Evolutionary conservation across 2,329 filamentous ascomycete genomes (phyloP).

Genomic region (Dactylella cylindrospora): DNA sequence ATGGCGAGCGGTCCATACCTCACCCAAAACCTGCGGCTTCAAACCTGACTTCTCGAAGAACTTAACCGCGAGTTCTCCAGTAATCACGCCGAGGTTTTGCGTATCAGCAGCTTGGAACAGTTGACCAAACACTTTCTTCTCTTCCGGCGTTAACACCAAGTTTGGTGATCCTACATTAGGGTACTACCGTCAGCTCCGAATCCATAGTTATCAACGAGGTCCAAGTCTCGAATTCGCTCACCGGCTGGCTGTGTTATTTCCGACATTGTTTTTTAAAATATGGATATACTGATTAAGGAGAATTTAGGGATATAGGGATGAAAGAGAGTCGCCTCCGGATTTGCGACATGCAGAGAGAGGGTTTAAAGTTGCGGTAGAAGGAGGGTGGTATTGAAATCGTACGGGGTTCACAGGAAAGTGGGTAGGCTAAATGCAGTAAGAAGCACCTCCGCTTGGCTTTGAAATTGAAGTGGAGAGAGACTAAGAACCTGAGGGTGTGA

Average conservation of each 20-base stretch:
- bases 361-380: slow-evolving; percentile 7
- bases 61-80: slow-evolving; percentile 91
- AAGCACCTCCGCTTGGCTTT: slow-evolving; percentile 38
- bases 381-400: slow-evolving; percentile 13
- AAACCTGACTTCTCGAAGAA: slow-evolving; percentile 97
- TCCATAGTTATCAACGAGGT: neutral
- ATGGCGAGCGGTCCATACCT: slow-evolving; percentile 60
- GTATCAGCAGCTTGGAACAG: slow-evolving; percentile 91
- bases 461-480: slow-evolving; percentile 17
- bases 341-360: slow-evolving; percentile 39
- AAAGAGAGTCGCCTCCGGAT: slow-evolving; percentile 24
- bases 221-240: slow-evolving; percentile 10
- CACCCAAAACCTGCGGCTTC: slow-evolving; percentile 79
- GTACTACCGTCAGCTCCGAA: slow-evolving; percentile 8
- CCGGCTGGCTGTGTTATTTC: slow-evolving; percentile 38
- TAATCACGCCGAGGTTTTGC: slow-evolving; percentile 88
- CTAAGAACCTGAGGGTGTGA: no score
- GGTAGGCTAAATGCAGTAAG: neutral
- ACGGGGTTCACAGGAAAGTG: slow-evolving; percentile 25
- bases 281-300: no score
- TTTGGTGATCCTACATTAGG: slow-evolving; percentile 23
- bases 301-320: slow-evolving; percentile 14
- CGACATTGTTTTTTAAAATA: slow-evolving; percentile 25
- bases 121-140: slow-evolving; percentile 90
- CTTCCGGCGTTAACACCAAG: slow-evolving; percentile 64